phyloP scores from a whole-genome alignment of 257 asterid species.

The Solanum etuberosum region DNA sequence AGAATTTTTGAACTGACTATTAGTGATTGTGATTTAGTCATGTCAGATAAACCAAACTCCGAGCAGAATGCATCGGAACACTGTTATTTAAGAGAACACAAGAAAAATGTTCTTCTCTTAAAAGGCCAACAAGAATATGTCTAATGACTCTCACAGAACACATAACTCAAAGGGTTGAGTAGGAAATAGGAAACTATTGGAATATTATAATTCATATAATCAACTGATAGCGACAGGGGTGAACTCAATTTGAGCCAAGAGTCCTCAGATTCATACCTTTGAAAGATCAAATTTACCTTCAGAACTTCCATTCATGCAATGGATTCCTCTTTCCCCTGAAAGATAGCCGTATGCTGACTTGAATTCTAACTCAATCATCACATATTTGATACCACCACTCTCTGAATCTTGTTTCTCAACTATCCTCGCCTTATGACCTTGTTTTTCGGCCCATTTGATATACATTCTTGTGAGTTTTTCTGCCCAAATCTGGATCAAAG shows the following conservation, averaged over 20 bases:
- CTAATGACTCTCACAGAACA: not conserved
- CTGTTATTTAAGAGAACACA: not conserved
- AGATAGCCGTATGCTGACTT: conserved; percentile 58
- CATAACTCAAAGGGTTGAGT: not conserved
- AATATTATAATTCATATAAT: not conserved
- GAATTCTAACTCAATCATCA: conserved; percentile 63
- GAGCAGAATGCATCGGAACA: not conserved
- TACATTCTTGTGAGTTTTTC: conserved; percentile 52
- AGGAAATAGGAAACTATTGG: not conserved
- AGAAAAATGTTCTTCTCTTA: not conserved
- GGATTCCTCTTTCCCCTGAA: conserved; percentile 71
- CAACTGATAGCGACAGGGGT: not conserved
- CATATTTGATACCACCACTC: conserved; percentile 34
- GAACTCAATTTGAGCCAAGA: not conserved
- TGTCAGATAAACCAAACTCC: not conserved
- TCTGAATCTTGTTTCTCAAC: conserved; percentile 42
- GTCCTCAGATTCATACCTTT: conserved; percentile 31
- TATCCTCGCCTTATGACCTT: conserved; percentile 52
- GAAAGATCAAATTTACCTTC: conserved; percentile 14
- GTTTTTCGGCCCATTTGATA: conserved; percentile 74
- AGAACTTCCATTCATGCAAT: conserved; percentile 28
- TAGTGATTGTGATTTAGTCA: not conserved
- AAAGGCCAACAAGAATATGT: not conserved
- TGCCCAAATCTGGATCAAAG: conserved; percentile 48
- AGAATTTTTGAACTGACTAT: not conserved